A percentile compares a stretch with the other conserved stretches of the same genome.
phyloP scores from a whole-genome alignment of 306 rosid species.

The Cicer pinnatifidum region DNA sequence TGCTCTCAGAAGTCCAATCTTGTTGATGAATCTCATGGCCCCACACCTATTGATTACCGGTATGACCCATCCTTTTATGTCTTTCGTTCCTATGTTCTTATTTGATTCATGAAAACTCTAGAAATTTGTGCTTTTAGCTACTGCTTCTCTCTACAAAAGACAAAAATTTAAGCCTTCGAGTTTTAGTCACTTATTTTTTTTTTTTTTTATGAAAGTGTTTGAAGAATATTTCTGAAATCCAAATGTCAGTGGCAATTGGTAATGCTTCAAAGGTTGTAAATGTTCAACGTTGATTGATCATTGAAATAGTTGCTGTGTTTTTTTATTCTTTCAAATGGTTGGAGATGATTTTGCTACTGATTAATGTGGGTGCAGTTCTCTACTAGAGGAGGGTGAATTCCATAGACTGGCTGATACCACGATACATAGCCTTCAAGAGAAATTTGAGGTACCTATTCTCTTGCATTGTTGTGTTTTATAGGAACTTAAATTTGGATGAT shows the following conservation, averaged over 20 bases:
- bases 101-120: constrained; percentile 23
- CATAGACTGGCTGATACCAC: constrained; percentile 76
- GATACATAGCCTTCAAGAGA: constrained; percentile 76
- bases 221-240: constrained; percentile 15
- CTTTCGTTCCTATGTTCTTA: neutral
- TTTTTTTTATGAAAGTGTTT: neutral
- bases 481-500: constrained; percentile 8
- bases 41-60: constrained; percentile 78
- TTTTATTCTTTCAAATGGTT: neutral
- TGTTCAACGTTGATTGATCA: neutral
- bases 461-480: constrained; percentile 1
- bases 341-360: constrained; percentile 48
- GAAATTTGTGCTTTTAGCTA: neutral
- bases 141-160: neutral
- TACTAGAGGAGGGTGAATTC: constrained; percentile 80
- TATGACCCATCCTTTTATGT: constrained; percentile 30
- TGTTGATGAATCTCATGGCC: constrained; percentile 57
- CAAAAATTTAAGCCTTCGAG: neutral
- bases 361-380: constrained; percentile 66
- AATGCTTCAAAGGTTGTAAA: neutral
- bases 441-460: constrained; percentile 66
- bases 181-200: neutral
- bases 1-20: constrained; percentile 58
- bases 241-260: neutral
- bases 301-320: neutral